Percentiles rank a stretch among this genome's conserved stretches.
Conservation (phyloP, 352 stramenopile genomes). For the Phytophthora sp. region DNA sequence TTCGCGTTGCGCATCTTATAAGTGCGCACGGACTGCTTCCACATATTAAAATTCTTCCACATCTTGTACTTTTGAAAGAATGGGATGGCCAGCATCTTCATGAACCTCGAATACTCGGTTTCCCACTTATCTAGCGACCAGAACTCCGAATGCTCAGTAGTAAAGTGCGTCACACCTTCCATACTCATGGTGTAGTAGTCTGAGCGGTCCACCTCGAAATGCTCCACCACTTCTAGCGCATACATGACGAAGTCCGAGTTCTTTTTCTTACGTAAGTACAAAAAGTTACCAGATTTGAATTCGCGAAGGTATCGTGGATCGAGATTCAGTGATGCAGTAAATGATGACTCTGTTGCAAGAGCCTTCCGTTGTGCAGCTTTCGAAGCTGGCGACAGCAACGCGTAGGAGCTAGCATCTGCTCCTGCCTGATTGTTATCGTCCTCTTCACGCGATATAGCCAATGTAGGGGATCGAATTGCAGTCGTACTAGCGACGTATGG, state of each 20-base stretch:
- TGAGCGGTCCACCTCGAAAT: conserved; percentile 79
- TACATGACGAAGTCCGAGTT: conserved; percentile 84
- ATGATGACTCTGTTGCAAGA: conserved; percentile 43
- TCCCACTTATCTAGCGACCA: conserved; percentile 94
- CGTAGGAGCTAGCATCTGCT: conserved; percentile 3
- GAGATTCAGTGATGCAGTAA: conserved; percentile 80
- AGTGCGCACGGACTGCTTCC: conserved; percentile 88
- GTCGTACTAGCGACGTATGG: conserved; percentile 16
- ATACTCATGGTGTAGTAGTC: conserved; percentile 95
- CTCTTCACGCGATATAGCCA: conserved; percentile 20
- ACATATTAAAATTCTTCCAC: conserved; percentile 96
- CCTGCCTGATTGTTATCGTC: conserved; percentile 24
- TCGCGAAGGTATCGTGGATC: conserved; percentile 76
- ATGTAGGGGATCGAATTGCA: conserved; percentile 4
- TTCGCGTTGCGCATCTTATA: conserved; percentile 90
- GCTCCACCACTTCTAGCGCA: conserved; percentile 81
- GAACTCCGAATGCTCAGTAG: conserved; percentile 88
- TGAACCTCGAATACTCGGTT: conserved; percentile 91
- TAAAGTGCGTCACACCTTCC: conserved; percentile 93
- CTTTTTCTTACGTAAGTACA: conserved; percentile 76
- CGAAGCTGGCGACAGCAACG: conserved; percentile 30
- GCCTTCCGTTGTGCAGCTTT: conserved; percentile 36
- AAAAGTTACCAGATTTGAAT: conserved; percentile 83
- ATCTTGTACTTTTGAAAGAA: conserved; percentile 94
- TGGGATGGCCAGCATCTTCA: conserved; percentile 88